phyloP scores from a whole-genome alignment of 208 protist genomes.

The Pavlovales sp. region DNA sequence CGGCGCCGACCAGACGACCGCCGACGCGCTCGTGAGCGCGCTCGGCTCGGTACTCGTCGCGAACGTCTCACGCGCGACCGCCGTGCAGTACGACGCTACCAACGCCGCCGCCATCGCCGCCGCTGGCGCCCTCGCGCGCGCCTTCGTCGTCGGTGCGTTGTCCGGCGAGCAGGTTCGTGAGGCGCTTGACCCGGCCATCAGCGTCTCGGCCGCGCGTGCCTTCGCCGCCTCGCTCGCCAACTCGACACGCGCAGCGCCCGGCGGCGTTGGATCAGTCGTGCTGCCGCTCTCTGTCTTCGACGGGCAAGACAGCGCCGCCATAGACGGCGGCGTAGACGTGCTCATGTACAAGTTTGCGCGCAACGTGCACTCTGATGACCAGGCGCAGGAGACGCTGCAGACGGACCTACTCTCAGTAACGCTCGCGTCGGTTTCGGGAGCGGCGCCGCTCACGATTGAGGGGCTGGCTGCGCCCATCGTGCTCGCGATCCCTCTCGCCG shows the following conservation, averaged over 20 bases:
- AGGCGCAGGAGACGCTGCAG: neutral
- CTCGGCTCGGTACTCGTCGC: neutral
- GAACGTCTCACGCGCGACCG: no score
- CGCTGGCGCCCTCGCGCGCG: neutral
- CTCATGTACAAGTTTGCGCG: neutral
- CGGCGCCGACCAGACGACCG: neutral
- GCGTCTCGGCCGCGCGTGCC: neutral
- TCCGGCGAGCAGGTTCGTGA: neutral
- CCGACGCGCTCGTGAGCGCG: neutral
- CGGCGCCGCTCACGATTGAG: neutral
- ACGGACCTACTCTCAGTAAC: neutral
- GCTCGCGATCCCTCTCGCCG: neutral
- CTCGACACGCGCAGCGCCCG: neutral
- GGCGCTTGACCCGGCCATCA: neutral
- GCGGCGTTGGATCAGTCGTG: neutral
- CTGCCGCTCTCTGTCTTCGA: neutral
- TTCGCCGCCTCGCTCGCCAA: neutral
- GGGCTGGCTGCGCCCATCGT: neutral
- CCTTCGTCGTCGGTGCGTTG: neutral
- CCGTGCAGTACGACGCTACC: neutral
- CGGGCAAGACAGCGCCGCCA: no score
- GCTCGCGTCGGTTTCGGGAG: neutral
- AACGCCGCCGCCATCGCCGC: neutral
- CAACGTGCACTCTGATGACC: neutral
- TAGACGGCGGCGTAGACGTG: neutral